phyloP scores from a whole-genome alignment of 1,139 yeast genomes.

The Zygosaccharomyces sapae region DNA sequence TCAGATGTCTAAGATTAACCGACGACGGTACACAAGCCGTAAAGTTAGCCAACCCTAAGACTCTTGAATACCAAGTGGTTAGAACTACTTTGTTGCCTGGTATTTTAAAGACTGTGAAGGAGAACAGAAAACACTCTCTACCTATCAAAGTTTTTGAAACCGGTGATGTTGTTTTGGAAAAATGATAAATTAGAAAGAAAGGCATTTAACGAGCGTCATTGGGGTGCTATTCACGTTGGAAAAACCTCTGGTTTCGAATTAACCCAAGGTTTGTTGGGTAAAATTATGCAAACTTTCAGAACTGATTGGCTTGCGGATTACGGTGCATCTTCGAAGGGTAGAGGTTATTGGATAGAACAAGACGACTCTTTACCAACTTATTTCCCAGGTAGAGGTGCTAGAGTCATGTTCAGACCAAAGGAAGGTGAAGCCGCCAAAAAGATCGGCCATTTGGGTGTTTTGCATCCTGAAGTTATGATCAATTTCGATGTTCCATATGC shows the following conservation, averaged over 20 bases:
- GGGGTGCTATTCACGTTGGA: conserved; percentile 93
- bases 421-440: conserved; percentile 53
- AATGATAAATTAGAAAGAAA: conserved; percentile 76
- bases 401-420: conserved; percentile 64
- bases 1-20: conserved; percentile 67
- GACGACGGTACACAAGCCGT: conserved; percentile 82
- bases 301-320: conserved; percentile 69
- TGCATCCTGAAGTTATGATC: conserved; percentile 90
- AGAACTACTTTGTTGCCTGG: conserved; percentile 95
- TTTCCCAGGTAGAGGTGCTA: conserved; percentile 98
- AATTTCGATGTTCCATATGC: conserved; percentile 91
- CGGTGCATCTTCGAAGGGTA: conserved; percentile 44
- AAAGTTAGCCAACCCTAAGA: conserved; percentile 91
- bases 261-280: conserved; percentile 91
- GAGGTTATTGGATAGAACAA: conserved; percentile 85
- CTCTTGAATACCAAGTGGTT: conserved; percentile 94
- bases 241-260: conserved; percentile 91
- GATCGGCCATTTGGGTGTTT: conserved; percentile 86
- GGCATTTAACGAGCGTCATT: conserved; percentile 87
- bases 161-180: conserved; percentile 89
- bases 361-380: conserved; percentile 65
- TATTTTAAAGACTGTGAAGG: conserved; percentile 88
- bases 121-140: conserved; percentile 90
- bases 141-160: conserved; percentile 94
- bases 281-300: conserved; percentile 94